A percentile compares a stretch with the other conserved stretches of the same genome.
Conservation (phyloP, 805 yeast species). For the Gaillardinia entomophila region DNA sequence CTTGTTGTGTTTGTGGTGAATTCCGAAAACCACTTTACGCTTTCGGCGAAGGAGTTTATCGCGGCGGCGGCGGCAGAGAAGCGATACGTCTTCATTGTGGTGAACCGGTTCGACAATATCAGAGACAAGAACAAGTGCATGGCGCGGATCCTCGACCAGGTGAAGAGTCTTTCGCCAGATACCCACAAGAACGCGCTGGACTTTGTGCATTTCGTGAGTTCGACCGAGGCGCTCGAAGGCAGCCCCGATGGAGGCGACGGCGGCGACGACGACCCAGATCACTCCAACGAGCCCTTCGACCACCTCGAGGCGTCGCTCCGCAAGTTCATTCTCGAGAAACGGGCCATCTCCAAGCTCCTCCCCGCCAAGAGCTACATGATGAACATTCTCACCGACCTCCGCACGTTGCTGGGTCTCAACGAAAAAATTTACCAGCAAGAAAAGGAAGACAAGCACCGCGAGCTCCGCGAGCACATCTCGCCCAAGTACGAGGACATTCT, state of each 20-base stretch:
- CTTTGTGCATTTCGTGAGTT: constrained; percentile 88
- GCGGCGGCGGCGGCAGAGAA: constrained; percentile 87
- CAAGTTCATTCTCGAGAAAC: constrained; percentile 79
- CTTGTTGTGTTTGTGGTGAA: constrained; percentile 92
- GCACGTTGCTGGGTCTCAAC: constrained; percentile 56
- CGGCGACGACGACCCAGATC: constrained; percentile 27
- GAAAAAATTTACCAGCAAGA: constrained; percentile 48
- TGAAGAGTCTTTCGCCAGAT: constrained; percentile 80
- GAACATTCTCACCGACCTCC: constrained; percentile 65
- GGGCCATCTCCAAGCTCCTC: constrained; percentile 79
- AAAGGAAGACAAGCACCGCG: constrained; percentile 37
- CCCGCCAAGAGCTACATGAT: constrained; percentile 88
- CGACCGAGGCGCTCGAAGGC: constrained; percentile 41
- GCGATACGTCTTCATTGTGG: constrained; percentile 87
- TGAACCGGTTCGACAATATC: constrained; percentile 86
- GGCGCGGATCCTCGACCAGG: constrained; percentile 74
- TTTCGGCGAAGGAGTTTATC: constrained; percentile 91
- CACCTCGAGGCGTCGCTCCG: constrained; percentile 79
- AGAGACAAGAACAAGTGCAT: constrained; percentile 76
- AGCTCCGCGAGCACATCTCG: constrained; percentile 46
- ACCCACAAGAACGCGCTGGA: constrained; percentile 84
- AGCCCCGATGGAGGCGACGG: constrained; percentile 31
- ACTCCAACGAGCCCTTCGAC: constrained; percentile 63
- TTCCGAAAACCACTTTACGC: constrained; percentile 93
- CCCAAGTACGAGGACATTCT: constrained; percentile 60